Base-by-base conservation (phyloP, 345 rosid species). In the Populus euphratica region DNA sequence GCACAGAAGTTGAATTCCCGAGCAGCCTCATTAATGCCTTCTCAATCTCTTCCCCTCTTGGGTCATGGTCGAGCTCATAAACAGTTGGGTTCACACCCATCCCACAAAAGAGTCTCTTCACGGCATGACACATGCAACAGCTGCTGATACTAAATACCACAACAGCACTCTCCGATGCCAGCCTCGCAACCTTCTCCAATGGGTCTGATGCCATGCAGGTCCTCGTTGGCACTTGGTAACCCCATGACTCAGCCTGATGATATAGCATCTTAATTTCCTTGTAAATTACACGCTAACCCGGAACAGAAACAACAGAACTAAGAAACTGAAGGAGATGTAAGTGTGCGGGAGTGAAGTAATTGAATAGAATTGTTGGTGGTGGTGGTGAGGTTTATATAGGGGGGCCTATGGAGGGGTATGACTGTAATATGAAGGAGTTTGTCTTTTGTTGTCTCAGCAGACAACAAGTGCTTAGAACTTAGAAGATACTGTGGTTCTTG, bases 61-160 rank as follows among this genome's bases (percentile, higher is more conserved):
- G 90, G 43, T 89, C 87, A 25, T 82, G 83, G 80, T 89, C 94
- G 35, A 91, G 79, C 85, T 91, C 94, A 66, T 85, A 82, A 13
- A 89, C 91, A 0, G 87, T 87, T 11, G 91, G 91, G 82, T 79
- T 87, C 77, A 91, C 94, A 0, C 94, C 94, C 94, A 91, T 84
- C 67, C 93, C 92, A 44, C 91, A 84, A 52, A 91, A 88, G 17
- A 91, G 85, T 73, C 89, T 78, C 86, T 91, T 89, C 81, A 89
- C 91, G 0, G 94, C 91, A 47, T 88, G 94, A 82, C 94, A 91
- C 91, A 91, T 88, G 88, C 90, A 89, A 68, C 92, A 89, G 63
- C 88, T 81, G 68, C 90, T 89, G 13, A 86, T n/a, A 68, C 91
- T 91, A 79, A 89, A 89, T 77, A 91, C 77, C 86, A 89, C 91